phyloP scores from a whole-genome alignment of 192 early-diverging fungal species.

The Coemansia sp. region DNA sequence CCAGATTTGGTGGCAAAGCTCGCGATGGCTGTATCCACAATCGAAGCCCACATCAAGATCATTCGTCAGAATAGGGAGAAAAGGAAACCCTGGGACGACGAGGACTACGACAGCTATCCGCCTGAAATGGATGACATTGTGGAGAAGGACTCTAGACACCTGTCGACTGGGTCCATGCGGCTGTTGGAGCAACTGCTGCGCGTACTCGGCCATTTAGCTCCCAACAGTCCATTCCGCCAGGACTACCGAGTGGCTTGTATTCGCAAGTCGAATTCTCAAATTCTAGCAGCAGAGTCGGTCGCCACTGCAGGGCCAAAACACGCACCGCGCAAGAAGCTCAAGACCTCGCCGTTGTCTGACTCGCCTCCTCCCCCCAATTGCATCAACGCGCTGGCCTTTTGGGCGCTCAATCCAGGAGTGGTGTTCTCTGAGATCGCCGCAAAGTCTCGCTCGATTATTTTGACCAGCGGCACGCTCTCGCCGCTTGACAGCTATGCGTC shows the following conservation, averaged over 20 bases:
- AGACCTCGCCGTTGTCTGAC: background rate
- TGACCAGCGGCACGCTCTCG: slow-evolving; percentile 73
- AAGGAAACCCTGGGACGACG: background rate
- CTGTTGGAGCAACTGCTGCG: slow-evolving; percentile 29
- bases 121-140: background rate
- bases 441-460: slow-evolving; percentile 55
- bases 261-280: slow-evolving; percentile 1
- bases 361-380: background rate
- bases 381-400: slow-evolving; percentile 42
- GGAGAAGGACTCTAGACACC: background rate
- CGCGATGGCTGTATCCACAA: background rate
- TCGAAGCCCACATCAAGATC: slow-evolving; percentile 26
- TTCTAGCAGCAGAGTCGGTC: background rate
- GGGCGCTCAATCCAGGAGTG: slow-evolving; percentile 42
- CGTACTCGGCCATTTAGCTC: slow-evolving; percentile 16
- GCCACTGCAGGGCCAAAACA: background rate
- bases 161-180: slow-evolving; percentile 26
- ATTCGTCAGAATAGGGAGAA: slow-evolving; percentile 11
- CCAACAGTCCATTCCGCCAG: slow-evolving; percentile 1
- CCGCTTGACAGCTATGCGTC: slow-evolving; percentile 63
- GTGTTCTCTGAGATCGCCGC: slow-evolving; percentile 47
- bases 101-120: background rate
- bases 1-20: slow-evolving; percentile 4
- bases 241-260: slow-evolving; percentile 44
- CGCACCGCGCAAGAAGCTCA: slow-evolving; percentile 1